Conservation (phyloP, 176 grass and related monocot genomes). For the Oryza nivara region DNA sequence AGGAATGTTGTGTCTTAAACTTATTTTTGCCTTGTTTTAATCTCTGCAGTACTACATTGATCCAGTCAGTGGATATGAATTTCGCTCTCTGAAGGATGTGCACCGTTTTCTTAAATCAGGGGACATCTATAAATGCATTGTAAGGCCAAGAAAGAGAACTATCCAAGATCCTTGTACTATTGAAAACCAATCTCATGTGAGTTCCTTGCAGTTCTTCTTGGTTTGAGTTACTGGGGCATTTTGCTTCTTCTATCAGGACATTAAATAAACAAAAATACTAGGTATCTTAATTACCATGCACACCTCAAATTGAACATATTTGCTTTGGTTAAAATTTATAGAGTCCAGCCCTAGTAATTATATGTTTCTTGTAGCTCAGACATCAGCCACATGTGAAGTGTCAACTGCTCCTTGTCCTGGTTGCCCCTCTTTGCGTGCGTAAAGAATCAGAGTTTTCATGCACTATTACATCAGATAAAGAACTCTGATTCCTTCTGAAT, state of each 20-base stretch:
- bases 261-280: conserved; percentile 30
- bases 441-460: conserved; percentile 5
- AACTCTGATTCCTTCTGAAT: conserved; percentile 18
- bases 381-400: conserved; percentile 5
- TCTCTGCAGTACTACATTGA: conserved; percentile 72
- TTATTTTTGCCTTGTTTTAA: conserved; percentile 34
- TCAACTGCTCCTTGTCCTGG: conserved; percentile 16
- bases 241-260: conserved; percentile 22
- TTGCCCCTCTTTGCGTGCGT: not conserved
- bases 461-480: not conserved
- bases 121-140: conserved; percentile 51
- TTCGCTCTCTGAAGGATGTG: conserved; percentile 74
- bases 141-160: conserved; percentile 56
- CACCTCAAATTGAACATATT: conserved; percentile 12
- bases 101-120: conserved; percentile 62
- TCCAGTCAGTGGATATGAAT: conserved; percentile 75
- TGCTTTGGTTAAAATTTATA: not conserved
- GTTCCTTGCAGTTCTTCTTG: conserved; percentile 31
- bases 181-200: conserved; percentile 58
- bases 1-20: conserved; percentile 13
- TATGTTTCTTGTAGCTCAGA: conserved; percentile 19
- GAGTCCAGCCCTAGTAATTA: conserved; percentile 12
- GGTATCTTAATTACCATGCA: conserved; percentile 7
- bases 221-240: not conserved
- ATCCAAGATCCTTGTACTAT: conserved; percentile 21